Evolutionary conservation across 805 yeast genomes (phyloP).

Genomic region (Scheffersomyces ergatensis): DNA sequence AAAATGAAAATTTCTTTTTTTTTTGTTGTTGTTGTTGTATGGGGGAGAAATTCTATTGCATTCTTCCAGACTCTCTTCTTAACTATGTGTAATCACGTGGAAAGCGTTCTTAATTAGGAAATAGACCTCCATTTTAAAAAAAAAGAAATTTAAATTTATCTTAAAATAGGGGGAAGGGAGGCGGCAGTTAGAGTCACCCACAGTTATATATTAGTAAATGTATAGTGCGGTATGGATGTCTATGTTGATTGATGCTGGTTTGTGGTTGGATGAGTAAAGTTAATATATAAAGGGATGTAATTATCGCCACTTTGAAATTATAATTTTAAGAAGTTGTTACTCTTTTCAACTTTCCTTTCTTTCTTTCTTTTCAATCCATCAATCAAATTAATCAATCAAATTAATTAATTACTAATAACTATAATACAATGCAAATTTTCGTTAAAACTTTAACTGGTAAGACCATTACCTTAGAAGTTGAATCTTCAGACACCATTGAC

Average conservation of each 20-base stretch:
- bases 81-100: too few relatives aligned
- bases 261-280: background rate
- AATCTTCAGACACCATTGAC: conserved; percentile 98
- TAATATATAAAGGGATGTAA: background rate
- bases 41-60: too few relatives aligned
- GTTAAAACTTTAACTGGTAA: conserved; percentile 99
- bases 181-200: background rate
- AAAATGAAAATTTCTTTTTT: too few relatives aligned
- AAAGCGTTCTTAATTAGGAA: too few relatives aligned
- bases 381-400: conserved; percentile 59
- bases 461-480: conserved; percentile 98
- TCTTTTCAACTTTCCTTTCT: background rate
- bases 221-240: too few relatives aligned
- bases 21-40: too few relatives aligned
- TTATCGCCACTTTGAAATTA: conserved; percentile 1
- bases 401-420: conserved; percentile 64
- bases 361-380: background rate
- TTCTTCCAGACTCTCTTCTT: too few relatives aligned
- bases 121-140: background rate
- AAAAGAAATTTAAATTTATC: background rate
- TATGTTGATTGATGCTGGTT: too few relatives aligned
- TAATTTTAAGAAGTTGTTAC: too few relatives aligned
- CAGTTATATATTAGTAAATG: too few relatives aligned
- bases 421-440: conserved; percentile 88
- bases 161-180: background rate